These are phyloP conservation scores for Betula pendula DNA, from an alignment of 306 rosid genomes.

Conservation along the genomic window DNA sequence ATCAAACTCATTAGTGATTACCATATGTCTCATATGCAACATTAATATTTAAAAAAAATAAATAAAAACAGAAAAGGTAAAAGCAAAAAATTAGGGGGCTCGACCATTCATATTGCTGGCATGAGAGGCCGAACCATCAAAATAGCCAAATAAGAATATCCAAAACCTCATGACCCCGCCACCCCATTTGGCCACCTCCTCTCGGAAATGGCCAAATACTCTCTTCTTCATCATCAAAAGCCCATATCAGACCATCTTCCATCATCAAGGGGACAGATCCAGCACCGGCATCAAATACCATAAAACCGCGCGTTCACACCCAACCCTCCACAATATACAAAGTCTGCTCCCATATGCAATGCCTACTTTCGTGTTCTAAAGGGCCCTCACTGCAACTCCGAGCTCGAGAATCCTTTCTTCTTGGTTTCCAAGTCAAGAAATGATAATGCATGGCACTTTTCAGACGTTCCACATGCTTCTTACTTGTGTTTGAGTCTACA, in stretches of 20 bases:
- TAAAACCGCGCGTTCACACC: background rate
- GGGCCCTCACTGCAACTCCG: background rate
- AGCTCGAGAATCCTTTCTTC: slow-evolving; percentile 10
- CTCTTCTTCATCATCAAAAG: no score
- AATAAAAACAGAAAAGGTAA: no score
- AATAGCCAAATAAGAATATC: no score
- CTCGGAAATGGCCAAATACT: no score
- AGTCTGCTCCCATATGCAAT: background rate
- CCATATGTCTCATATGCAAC: no score
- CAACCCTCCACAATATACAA: background rate
- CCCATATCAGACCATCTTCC: background rate
- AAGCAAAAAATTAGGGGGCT: no score
- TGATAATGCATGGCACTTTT: slow-evolving; percentile 4
- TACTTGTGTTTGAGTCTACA: slow-evolving; percentile 19
- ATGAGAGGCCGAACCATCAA: no score
- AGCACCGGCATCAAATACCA: background rate
- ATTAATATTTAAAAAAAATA: no score
- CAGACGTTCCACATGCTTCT: slow-evolving; percentile 10
- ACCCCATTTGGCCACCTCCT: no score
- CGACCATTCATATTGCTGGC: no score
- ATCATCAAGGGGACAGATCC: background rate
- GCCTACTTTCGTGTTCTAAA: background rate
- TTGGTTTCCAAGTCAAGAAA: slow-evolving; percentile 45
- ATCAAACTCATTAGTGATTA: no score
- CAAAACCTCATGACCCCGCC: no score